Conservation (phyloP, 1,284 basidiomycete genomes). For the Phlebopus sp. region DNA sequence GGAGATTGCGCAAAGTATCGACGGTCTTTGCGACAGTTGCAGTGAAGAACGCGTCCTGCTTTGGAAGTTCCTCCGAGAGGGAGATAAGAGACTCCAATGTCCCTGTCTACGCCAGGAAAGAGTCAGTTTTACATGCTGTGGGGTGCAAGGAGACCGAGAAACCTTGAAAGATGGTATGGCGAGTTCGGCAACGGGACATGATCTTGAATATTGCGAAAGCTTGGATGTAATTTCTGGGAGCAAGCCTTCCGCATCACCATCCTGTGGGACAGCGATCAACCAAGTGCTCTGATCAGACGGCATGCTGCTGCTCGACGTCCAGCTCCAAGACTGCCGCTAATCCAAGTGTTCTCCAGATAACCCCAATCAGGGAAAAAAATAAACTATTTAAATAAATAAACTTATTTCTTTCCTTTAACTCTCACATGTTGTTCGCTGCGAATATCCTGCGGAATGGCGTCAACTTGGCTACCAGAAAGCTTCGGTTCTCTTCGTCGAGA, state of each 20-base stretch:
- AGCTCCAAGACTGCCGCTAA: conserved; percentile 4
- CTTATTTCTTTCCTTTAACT: conserved; percentile 8
- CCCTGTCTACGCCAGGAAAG: conserved; percentile 66
- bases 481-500: conserved; percentile 14
- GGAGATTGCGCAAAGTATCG: conserved; percentile 87
- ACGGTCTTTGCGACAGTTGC: conserved; percentile 88
- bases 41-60: conserved; percentile 89
- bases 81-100: conserved; percentile 89
- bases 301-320: conserved; percentile 41
- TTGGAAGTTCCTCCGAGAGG: conserved; percentile 91
- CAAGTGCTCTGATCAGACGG: conserved; percentile 86
- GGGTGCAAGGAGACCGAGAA: conserved; percentile 9
- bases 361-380: conserved; percentile 23
- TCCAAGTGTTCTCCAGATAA: not conserved
- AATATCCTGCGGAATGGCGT: conserved; percentile 3
- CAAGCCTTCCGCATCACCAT: conserved; percentile 72
- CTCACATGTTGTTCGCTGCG: conserved; percentile 10
- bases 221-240: conserved; percentile 61
- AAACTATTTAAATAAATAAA: conserved; percentile 6
- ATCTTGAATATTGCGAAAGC: conserved; percentile 52
- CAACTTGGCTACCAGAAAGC: conserved; percentile 9
- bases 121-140: conserved; percentile 12
- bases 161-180: conserved; percentile 80
- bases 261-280: conserved; percentile 72
- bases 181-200: conserved; percentile 52